Evolutionary conservation across 169 alveolate genomes (phyloP), one percentile per base, ranked within the genome.

Genomic region (Plasmodium vinckei): DNA sequence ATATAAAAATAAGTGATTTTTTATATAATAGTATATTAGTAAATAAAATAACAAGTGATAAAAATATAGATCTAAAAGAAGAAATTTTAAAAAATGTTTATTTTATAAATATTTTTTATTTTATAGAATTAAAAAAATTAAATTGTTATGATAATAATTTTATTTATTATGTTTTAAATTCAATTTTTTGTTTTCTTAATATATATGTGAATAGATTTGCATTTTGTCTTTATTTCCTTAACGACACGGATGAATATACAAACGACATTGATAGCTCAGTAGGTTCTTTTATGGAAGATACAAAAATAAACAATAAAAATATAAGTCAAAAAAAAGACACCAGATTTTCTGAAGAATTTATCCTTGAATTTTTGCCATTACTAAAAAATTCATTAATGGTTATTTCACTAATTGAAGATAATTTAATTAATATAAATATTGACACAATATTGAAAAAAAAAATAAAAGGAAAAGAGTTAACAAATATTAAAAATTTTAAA

Each of bases 71-170:
- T 25, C 64, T 63, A 27, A 77, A 77, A 63, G 67, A 64, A 77
- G 46, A 15, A 23, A 23, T 68, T 3, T 77, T 63, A 56, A 77
- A 77, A 47, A 77, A 77, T 63, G 63, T 63, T 12, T 77, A 46
- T 49, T 77, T 77, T 77, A 77, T 77, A n/a, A 77, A 77, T 42
- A 63, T 77, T 12, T 77, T 77, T 54, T 77, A 39, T 68, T 64
- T 77, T 17, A 5, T n/a, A 57, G 88, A 77, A 64, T 44, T 77
- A 42, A 77, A 77, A 64, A 51, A 47, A 63, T 17, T 39, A 25
- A 13, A 33, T 19, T 49, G 25, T 63, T 77, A 64, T n/a, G 75
- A 77, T 19, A 77, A 77, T 64, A 63, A 51, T 47, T 77, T 46
- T 77, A 53, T 77, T 15, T 77, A 77, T 44, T 77, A 77, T 46